Base-by-base conservation (phyloP, 352 stramenopile species). In the Pythium periplocum region DNA sequence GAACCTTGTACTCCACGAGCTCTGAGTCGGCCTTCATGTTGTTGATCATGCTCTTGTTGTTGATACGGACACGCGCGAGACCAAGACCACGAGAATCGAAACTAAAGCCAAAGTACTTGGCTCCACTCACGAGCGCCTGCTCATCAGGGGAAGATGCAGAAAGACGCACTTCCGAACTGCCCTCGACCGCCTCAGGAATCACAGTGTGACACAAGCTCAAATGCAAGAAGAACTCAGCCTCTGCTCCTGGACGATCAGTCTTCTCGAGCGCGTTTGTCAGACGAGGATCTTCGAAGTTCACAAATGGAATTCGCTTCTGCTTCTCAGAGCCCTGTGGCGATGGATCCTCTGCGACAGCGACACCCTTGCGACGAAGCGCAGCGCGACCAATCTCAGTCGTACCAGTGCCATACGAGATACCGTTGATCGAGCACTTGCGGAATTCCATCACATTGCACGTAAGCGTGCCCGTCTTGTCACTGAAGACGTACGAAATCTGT, bases 391-490 rank as follows among this genome's bases (percentile, higher is more conserved):
- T 92, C 53, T 93, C 80, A 1, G 84, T 93, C 47, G 71, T 89
- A 10, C 84, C 82, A n/a, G 83, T 88, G 34, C 94, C 95, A 62
- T 98, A 98, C 10, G 84, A 78, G 45, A 96, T 73, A 45, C 89
- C 90, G 54, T 96, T 93, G 34, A 98, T 95, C 33, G 86, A 97
- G 62, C 88, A 98, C 51, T 94, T 90, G 51, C 96, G 95, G 66
- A 98, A 98, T 48, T 97, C 80, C 92, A 98, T 98, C 7, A 96
- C 73, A 63, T 98, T 98, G 52, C 86, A 87, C 10, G 92, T 98
- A 30, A 98, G 62, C n/a, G 92, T 98, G 41, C 92, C 92, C 0
- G 91, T 98, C 68, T 98, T 98, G 62, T 98, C 91, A 38, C 68
- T 97, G 60, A 96, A 96, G 31, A 96, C 75, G 57, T 93, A 93